Base-by-base conservation (phyloP, 441 rosid species). In the Omphalea diandra region DNA sequence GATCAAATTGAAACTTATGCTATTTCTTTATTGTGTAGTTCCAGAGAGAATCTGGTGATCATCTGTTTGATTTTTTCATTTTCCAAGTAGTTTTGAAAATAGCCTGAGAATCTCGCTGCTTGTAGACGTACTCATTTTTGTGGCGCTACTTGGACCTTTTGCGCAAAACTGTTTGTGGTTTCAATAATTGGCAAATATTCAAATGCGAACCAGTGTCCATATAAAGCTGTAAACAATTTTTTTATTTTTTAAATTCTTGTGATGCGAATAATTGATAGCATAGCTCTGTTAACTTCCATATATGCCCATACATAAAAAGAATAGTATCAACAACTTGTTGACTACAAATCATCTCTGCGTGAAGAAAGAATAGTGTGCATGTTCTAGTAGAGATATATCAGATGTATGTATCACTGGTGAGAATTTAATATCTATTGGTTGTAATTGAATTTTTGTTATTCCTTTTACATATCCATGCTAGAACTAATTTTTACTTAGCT, bases 401-500 rank as follows among this genome's bases (percentile, higher is more conserved):
- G 43, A 41, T 50, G 11, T 35, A 17, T 7, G 36, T 3, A 27
- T 35, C 12, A 41, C 53, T 41, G 52, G 61, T 46, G 70, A 53
- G 50, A 38, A 68, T 15, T 47, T 58, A 38, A 2, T 65, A 22
- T 70, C 54, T 53, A 52, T 38, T 54, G 67, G 32, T 26, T 38
- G 43, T 69, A 60, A 57, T 77, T 71, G 46, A 67, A 67, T 71
- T 71, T 77, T 66, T 75, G 46, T 73, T 36, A 73, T 66, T 53
- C 69, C 62, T 31, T 35, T 67, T 65, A 69, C 54, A 31, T 77
- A 53, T 82, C 76, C 78, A 80, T 33, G 58, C 69, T 76, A 67
- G 49, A 67, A 66, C 79, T 63, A 76, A 68, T 58, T 46, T 77
- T 60, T 72, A 68, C 60, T 67, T 75, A 47, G 67, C 35, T 78